Conservation (phyloP, 768 basidiomycete genomes). For the Hypholoma fasciculare region DNA sequence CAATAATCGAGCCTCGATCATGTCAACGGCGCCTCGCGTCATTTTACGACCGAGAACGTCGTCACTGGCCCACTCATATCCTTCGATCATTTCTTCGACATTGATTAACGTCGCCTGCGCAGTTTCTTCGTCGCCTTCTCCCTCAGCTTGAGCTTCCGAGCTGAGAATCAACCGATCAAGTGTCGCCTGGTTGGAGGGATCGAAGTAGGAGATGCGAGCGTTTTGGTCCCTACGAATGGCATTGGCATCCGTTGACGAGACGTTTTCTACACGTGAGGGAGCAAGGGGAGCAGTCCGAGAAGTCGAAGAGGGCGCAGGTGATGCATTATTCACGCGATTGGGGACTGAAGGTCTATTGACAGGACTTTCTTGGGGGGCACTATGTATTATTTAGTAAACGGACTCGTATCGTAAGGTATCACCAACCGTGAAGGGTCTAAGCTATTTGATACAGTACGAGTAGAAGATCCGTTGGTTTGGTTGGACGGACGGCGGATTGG, state of each 20-base stretch:
- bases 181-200: slow-evolving; percentile 72
- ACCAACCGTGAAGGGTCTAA: slow-evolving; percentile 21
- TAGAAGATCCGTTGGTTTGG: slow-evolving; percentile 45
- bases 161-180: slow-evolving; percentile 69
- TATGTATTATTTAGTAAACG: neutral
- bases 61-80: slow-evolving; percentile 94
- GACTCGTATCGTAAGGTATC: neutral
- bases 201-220: slow-evolving; percentile 80
- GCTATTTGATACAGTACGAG: slow-evolving; percentile 28
- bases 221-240: slow-evolving; percentile 59
- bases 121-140: slow-evolving; percentile 68
- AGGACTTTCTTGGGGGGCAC: slow-evolving; percentile 19
- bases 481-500: slow-evolving; percentile 34
- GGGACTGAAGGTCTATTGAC: slow-evolving; percentile 4
- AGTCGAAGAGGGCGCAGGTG: slow-evolving; percentile 21
- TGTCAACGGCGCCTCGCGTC: slow-evolving; percentile 76
- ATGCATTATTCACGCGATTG: slow-evolving; percentile 14
- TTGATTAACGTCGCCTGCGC: slow-evolving; percentile 82
- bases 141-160: slow-evolving; percentile 41
- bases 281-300: slow-evolving; percentile 28
- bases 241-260: slow-evolving; percentile 30
- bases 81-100: slow-evolving; percentile 98
- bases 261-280: slow-evolving; percentile 23
- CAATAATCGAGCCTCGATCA: slow-evolving; percentile 86
- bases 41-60: slow-evolving; percentile 68